Conservation (phyloP, 768 basidiomycete genomes). For the Boletus subparvulus region DNA sequence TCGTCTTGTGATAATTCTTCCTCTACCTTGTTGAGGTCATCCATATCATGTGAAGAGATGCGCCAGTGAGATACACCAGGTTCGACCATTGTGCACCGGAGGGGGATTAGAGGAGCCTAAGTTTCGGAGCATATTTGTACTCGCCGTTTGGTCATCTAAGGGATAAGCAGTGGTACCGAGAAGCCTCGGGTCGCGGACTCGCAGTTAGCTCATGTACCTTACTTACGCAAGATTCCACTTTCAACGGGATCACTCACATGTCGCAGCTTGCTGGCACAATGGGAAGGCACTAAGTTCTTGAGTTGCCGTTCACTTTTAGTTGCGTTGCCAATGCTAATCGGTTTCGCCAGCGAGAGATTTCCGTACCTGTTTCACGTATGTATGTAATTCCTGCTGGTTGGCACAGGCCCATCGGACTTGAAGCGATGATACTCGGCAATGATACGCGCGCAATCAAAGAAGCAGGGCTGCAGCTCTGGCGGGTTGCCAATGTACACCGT, state of each 20-base stretch:
- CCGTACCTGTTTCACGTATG: neutral
- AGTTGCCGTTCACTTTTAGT: neutral
- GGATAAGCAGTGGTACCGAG: neutral
- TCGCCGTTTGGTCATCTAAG: neutral
- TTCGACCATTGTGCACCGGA: neutral
- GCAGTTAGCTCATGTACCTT: neutral
- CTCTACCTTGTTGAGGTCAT: neutral
- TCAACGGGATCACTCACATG: neutral
- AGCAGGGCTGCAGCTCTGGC: too few species aligned
- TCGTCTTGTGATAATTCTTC: conserved; percentile 11
- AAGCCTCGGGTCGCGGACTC: neutral
- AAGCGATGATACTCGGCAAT: neutral
- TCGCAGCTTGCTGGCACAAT: too few species aligned
- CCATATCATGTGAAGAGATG: neutral
- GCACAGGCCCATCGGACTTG: neutral
- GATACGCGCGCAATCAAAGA: neutral
- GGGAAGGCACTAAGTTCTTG: neutral
- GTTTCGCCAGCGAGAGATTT: neutral
- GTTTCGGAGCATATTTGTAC: neutral
- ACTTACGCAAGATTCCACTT: neutral
- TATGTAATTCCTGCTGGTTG: neutral
- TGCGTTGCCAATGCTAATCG: neutral
- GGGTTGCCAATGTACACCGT: too few species aligned
- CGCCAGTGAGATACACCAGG: neutral
- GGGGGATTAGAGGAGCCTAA: neutral